Percentiles rank a stretch among this genome's conserved stretches.
phyloP scores from a whole-genome alignment of 148 eudicot species.

The Hydrangea macrophylla region DNA sequence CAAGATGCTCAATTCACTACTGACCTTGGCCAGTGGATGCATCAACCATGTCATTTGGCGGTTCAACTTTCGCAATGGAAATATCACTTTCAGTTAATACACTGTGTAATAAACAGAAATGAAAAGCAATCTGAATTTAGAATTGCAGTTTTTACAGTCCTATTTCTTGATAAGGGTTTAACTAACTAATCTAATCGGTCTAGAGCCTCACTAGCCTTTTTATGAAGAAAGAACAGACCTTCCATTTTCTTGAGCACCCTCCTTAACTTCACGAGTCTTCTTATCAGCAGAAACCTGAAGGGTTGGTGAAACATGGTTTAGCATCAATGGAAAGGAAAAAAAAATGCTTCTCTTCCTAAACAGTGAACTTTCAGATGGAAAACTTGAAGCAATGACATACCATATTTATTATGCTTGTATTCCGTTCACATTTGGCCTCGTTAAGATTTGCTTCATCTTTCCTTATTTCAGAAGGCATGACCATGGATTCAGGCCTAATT shows the following conservation, averaged over 20 bases:
- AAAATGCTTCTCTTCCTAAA: conserved; percentile 6
- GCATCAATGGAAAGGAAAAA: conserved; percentile 7
- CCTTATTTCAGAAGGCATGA: conserved; percentile 15
- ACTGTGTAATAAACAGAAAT: conserved; percentile 28
- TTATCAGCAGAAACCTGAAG: conserved; percentile 29
- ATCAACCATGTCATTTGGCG: conserved; percentile 5
- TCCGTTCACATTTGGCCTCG: conserved; percentile 11
- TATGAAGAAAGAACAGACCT: conserved; percentile 34
- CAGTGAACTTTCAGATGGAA: neutral
- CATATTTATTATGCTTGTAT: conserved; percentile 6
- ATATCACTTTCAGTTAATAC: neutral
- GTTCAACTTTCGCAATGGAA: conserved; percentile 20
- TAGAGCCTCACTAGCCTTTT: neutral
- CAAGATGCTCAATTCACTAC: neutral
- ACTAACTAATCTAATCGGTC: neutral
- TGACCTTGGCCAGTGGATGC: conserved; percentile 16
- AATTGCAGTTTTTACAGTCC: no score
- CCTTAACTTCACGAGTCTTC: conserved; percentile 21
- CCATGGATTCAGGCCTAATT: conserved; percentile 17
- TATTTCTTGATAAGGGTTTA: no score
- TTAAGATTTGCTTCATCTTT: conserved; percentile 20
- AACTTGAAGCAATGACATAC: conserved; percentile 10
- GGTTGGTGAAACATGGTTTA: neutral
- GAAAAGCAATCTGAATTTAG: no score
- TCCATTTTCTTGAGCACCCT: conserved; percentile 27